Evolutionary conservation across 2,329 filamentous ascomycete genomes (phyloP), one percentile per base, ranked within the genome.

Genomic region (Pseudocercospora vitis): DNA sequence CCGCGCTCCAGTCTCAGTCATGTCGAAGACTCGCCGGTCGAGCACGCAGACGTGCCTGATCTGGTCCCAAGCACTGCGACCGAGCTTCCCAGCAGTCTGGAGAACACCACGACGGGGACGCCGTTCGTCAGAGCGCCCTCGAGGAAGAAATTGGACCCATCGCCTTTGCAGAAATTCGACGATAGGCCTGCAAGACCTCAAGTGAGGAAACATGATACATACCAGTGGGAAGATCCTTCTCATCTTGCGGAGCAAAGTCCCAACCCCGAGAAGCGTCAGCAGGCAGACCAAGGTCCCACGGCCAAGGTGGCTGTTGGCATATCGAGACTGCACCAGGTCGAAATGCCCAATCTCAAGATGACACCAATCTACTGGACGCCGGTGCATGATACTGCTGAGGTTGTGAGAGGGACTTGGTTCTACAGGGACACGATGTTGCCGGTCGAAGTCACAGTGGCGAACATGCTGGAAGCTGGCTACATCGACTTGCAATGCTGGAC

Each of bases 351-450:
- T 49, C 74, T 95, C 28, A 53, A 76, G 65, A 95, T 99, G 91
- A 89, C 91, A 70, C 94, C 94, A 0, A 96, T 97, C 55, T 99
- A 99, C 69, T 99, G 94, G 94, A 91, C 87, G 14, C 92, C 94
- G 6, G 81, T 97, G 26, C 91, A 95, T 64, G 94, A 97, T 66
- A 82, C 95, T 26, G 87, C 89, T 5, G 78, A 85, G 29, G 91
- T 97, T 1, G 80, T 87, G 53, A 81, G 94, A 60, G 91, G 88
- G 0, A 97, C 92, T 0, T 99, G 94, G 94, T 99, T 99, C 70
- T 97, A 97, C 72, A 88, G 87, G 74, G 91, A 96, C 67, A 92
- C 88, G 1, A 96, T 97, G 91, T 77, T 89, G 54, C 94, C 94
- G 0, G 82, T 99, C 4, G 89, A 95, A 58, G 82, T 89, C 0